Evolutionary conservation across 2,329 filamentous ascomycete genomes (phyloP).

Genomic region (Scytalidium lignicola): DNA sequence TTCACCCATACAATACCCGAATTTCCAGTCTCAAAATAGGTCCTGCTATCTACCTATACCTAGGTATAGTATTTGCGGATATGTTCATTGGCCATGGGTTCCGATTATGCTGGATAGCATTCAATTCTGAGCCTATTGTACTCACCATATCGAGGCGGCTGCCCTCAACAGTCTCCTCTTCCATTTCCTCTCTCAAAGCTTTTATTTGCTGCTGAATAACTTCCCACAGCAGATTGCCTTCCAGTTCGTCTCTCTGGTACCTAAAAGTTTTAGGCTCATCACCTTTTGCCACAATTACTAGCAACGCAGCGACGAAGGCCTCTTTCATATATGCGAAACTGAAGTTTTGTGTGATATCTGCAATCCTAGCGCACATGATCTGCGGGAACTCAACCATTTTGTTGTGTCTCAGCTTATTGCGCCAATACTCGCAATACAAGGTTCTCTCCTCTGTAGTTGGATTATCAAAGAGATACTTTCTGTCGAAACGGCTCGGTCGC

Average conservation of each 20-base stretch:
- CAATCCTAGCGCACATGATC: constrained; percentile 51
- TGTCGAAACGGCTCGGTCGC: constrained; percentile 60
- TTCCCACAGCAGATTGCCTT: constrained; percentile 51
- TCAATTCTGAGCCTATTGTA: not conserved
- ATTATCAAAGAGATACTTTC: constrained; percentile 61
- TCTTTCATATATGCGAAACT: constrained; percentile 68
- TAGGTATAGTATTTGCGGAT: too few species aligned
- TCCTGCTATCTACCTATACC: too few species aligned
- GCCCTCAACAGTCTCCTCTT: constrained; percentile 22
- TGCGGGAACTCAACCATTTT: constrained; percentile 56
- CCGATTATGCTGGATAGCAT: not conserved
- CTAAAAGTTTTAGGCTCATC: constrained; percentile 11
- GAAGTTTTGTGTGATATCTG: constrained; percentile 58
- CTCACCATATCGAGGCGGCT: not conserved
- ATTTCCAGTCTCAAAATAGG: too few species aligned
- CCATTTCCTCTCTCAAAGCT: constrained; percentile 55
- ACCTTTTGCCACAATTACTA: constrained; percentile 46
- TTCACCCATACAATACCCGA: not conserved
- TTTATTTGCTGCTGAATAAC: constrained; percentile 60
- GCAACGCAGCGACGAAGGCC: constrained; percentile 58
- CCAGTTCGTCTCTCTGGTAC: constrained; percentile 35
- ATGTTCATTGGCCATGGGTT: not conserved
- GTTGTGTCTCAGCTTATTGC: constrained; percentile 49
- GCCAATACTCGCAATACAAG: constrained; percentile 60
- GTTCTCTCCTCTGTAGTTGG: constrained; percentile 49